Conservation (phyloP, 176 grass and related monocot species). For the Eragrostis curvula region DNA sequence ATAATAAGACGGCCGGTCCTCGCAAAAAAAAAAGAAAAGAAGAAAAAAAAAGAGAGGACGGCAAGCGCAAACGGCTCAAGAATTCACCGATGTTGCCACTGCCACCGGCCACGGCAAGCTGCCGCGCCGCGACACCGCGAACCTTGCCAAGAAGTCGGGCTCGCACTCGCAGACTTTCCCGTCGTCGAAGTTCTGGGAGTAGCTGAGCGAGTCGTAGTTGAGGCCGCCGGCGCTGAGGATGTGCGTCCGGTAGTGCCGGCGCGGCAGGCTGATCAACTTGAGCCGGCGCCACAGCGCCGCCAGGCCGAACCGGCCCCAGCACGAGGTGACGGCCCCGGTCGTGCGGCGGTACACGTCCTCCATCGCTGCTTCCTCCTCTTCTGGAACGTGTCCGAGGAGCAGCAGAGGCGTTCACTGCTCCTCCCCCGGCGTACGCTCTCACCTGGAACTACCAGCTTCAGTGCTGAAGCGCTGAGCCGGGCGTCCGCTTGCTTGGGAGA, state of each 20-base stretch:
- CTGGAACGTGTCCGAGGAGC: background rate
- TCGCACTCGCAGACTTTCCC: constrained; percentile 34
- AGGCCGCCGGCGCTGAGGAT: constrained; percentile 46
- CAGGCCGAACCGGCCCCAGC: constrained; percentile 44
- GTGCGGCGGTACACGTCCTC: constrained; percentile 10
- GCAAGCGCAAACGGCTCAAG: background rate
- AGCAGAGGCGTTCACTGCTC: background rate
- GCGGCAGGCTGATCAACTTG: constrained; percentile 23
- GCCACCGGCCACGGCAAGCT: background rate
- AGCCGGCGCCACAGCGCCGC: constrained; percentile 49
- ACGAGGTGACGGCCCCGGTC: constrained; percentile 19
- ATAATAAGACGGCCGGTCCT: background rate
- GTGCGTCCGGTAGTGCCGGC: constrained; percentile 19
- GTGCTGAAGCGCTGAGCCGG: no score
- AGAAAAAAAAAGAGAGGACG: no score
- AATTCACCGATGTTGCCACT: background rate
- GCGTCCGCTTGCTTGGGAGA: no score
- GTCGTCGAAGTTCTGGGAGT: constrained; percentile 69
- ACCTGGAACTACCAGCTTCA: no score
- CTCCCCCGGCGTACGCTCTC: no score
- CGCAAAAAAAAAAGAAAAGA: no score
- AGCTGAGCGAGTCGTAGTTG: constrained; percentile 68
- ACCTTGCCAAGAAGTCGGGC: constrained; percentile 52
- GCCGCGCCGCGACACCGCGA: constrained; percentile 13
- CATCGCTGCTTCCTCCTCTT: background rate